These are phyloP conservation scores for Nakazawaea ambrosiae DNA, from an alignment of 805 yeast species.

Conservation along the genomic window DNA sequence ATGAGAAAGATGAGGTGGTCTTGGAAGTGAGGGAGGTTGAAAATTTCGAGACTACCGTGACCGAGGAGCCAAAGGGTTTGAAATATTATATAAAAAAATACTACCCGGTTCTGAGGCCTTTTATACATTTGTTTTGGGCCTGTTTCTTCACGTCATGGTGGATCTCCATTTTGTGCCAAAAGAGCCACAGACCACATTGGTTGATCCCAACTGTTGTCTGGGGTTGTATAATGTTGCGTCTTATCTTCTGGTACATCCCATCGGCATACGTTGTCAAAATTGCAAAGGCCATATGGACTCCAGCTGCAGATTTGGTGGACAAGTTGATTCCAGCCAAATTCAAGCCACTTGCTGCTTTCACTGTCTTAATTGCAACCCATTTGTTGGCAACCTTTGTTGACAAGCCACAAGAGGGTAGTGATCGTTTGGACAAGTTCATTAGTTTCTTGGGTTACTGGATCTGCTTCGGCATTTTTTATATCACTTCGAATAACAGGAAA, in stretches of 20 bases:
- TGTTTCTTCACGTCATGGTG: constrained; percentile 32
- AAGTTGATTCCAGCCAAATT: constrained; percentile 31
- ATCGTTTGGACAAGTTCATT: constrained; percentile 47
- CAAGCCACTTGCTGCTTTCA: constrained; percentile 37
- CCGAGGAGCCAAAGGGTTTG: background rate
- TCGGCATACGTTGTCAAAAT: constrained; percentile 17
- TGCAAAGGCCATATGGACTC: constrained; percentile 24
- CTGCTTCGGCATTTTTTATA: constrained; percentile 34
- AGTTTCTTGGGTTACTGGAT: constrained; percentile 51
- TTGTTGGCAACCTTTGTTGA: constrained; percentile 50
- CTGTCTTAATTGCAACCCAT: constrained; percentile 35
- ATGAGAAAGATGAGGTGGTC: background rate
- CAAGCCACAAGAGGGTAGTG: constrained; percentile 37
- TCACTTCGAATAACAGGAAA: constrained; percentile 37
- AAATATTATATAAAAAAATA: background rate
- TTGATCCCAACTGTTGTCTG: constrained; percentile 38
- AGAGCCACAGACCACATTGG: constrained; percentile 36
- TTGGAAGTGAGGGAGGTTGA: constrained; percentile 3
- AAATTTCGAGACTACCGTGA: background rate
- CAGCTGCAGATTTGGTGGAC: constrained; percentile 27
- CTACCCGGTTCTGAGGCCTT: constrained; percentile 3
- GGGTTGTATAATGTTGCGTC: constrained; percentile 32
- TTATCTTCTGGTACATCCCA: constrained; percentile 34
- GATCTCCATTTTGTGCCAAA: constrained; percentile 36
- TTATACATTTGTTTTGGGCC: constrained; percentile 16